Percentiles rank a stretch among this genome's conserved stretches.
These are phyloP conservation scores for Fusarium sp. DNA, from an alignment of 2,329 filamentous ascomycete genomes.

Conservation along the genomic window DNA sequence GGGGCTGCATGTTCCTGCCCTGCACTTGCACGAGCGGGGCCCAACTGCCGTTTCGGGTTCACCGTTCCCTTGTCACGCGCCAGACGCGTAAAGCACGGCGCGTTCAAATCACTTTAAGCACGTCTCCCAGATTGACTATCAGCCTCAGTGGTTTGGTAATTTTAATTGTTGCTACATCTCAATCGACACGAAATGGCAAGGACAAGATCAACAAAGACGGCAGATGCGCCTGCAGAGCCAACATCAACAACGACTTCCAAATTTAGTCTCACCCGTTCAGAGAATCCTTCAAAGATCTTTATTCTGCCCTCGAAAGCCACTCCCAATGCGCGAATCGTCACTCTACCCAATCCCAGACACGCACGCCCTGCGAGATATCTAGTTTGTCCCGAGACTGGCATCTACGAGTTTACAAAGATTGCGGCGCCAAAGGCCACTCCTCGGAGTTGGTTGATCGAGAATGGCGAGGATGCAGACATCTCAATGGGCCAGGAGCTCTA, in stretches of 20 bases:
- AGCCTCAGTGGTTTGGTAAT: not conserved
- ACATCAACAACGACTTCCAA: constrained; percentile 44
- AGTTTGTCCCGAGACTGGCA: constrained; percentile 66
- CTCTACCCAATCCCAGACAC: constrained; percentile 66
- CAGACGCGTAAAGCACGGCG: constrained; percentile 32
- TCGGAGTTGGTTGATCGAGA: constrained; percentile 68
- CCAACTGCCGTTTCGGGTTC: constrained; percentile 20
- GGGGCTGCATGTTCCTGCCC: constrained; percentile 6
- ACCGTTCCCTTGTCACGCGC: constrained; percentile 10
- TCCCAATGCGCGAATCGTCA: constrained; percentile 64
- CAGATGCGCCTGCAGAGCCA: constrained; percentile 41
- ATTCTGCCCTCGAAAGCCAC: constrained; percentile 65
- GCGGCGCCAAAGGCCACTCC: constrained; percentile 61
- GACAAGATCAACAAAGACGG: constrained; percentile 56
- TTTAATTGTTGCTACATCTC: not conserved
- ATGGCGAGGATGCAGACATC: constrained; percentile 48
- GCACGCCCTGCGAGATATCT: constrained; percentile 65
- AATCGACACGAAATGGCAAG: constrained; percentile 54
- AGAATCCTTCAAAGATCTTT: constrained; percentile 63
- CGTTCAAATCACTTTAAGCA: not conserved
- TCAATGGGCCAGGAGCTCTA: constrained; percentile 76
- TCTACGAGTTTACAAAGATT: constrained; percentile 71
- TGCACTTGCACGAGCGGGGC: not conserved
- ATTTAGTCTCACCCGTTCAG: constrained; percentile 52
- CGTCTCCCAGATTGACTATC: not conserved